Conservation (phyloP, 257 asterid genomes). For the Coffea canephora region DNA sequence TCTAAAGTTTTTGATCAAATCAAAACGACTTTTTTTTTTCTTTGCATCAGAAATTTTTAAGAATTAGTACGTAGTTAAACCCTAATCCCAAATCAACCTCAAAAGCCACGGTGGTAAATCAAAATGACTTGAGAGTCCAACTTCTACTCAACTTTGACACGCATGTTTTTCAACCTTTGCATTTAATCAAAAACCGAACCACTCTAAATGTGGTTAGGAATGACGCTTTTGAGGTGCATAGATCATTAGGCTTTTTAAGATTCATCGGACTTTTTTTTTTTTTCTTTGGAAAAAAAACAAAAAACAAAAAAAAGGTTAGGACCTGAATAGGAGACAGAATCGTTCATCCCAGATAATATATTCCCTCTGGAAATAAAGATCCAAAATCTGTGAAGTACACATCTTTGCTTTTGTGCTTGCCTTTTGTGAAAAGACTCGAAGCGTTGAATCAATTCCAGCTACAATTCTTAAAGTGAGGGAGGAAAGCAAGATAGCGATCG, state of each 20-base stretch:
- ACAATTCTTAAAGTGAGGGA: constrained; percentile 6
- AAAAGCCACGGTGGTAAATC: too few relatives aligned
- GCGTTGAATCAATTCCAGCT: constrained; percentile 12
- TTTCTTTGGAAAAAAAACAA: neutral
- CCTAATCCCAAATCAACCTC: too few relatives aligned
- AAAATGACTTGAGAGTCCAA: neutral
- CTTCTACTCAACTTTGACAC: neutral
- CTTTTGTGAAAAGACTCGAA: constrained; percentile 35
- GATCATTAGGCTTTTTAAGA: neutral
- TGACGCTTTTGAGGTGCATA: neutral
- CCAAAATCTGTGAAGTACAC: neutral
- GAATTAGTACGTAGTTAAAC: too few relatives aligned
- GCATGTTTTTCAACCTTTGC: neutral
- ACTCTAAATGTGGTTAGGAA: neutral
- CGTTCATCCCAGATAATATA: neutral
- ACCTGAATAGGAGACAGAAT: neutral
- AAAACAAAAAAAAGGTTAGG: neutral
- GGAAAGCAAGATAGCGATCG: constrained; percentile 5
- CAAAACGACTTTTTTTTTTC: too few relatives aligned
- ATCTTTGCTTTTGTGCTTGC: constrained; percentile 2
- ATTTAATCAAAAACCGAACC: neutral
- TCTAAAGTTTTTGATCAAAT: neutral
- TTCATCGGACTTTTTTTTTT: neutral
- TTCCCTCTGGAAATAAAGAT: neutral
- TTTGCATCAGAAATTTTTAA: too few relatives aligned